Conservation (phyloP, 2,329 filamentous ascomycete genomes). For the Leptographium radiaticola region DNA sequence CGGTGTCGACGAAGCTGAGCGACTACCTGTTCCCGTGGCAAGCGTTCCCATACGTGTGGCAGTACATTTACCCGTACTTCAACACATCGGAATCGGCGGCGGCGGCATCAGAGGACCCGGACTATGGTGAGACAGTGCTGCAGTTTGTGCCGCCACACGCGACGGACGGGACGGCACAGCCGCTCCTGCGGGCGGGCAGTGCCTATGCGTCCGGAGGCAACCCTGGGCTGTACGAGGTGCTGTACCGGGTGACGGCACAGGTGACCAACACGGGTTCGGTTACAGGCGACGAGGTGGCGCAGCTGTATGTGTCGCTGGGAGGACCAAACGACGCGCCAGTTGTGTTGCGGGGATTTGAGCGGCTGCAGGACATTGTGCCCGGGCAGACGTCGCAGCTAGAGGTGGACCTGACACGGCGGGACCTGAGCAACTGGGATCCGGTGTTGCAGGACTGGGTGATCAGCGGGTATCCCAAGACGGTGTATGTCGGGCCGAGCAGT, state of each 20-base stretch:
- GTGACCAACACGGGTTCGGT: constrained; percentile 58
- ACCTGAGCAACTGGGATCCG: constrained; percentile 79
- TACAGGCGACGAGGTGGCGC: constrained; percentile 57
- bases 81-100: constrained; percentile 45
- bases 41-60: constrained; percentile 33
- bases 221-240: constrained; percentile 49
- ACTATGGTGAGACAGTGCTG: constrained; percentile 45
- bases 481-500: constrained; percentile 42
- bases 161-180: constrained; percentile 41
- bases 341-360: constrained; percentile 69
- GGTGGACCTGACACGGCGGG: constrained; percentile 60
- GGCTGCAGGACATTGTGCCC: constrained; percentile 51
- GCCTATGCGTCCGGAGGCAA: constrained; percentile 45
- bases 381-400: constrained; percentile 56
- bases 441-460: constrained; percentile 71
- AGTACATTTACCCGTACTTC: constrained; percentile 60
- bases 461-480: constrained; percentile 35
- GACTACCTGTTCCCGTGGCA: constrained; percentile 57
- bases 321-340: constrained; percentile 56
- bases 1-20: constrained; percentile 44
- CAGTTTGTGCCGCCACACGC: constrained; percentile 49
- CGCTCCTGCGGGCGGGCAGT: constrained; percentile 35
- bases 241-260: constrained; percentile 54
- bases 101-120: constrained; percentile 41
- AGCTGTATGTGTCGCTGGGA: constrained; percentile 71